Evolutionary conservation across 352 stramenopile genomes (phyloP), one percentile per base, ranked within the genome.

Genomic region (Phytophthora agathidicida): DNA sequence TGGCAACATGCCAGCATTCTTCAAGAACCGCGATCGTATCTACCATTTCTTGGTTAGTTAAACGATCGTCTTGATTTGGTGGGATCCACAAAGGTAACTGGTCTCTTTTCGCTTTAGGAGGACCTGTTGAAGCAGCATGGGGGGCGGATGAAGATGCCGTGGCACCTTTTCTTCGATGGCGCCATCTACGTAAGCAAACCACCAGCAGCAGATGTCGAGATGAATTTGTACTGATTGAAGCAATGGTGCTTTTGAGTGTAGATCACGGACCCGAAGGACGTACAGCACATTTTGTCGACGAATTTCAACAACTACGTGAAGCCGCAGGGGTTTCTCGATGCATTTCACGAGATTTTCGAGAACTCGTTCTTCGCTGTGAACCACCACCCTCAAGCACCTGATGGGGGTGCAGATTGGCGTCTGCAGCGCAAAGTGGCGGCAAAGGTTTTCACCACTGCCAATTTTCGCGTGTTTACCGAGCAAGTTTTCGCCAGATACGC

Each of bases 401-500:
- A 85, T 39, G 70, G 83, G 16, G 84, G 84, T 23, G 70, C 53
- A 48, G 75, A 69, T 35, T 96, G 88, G 88, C 54, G 69, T 2
- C 46, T 89, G 7, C 88, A 96, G 51, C 79, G 88, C 46, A 95
- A 95, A 45, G 79, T 82, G 19, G 87, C 88, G 37, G 91, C 85
- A 20, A 91, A 94, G 47, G 93, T 98, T 20, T 96, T 96, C 22
- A 94, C 83, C 24, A 81, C 72, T 1, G 63, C 47, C 19, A 88
- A 87, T 35, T 86, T 90, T 13, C 68, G 71, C 17, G 59, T 63
- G 1, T 83, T 77, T 36, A 66, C 60, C 2, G 77, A 85, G 48
- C 49, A 80, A 57, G 51, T 84, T 2, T 85, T 90, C 42, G 50
- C 60, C 20, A 74, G 69, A 17, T 75, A 88, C 56, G 75, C 73